These are phyloP conservation scores for Heteromeles arbutifolia DNA, from an alignment of 306 rosid species.

Conservation along the genomic window DNA sequence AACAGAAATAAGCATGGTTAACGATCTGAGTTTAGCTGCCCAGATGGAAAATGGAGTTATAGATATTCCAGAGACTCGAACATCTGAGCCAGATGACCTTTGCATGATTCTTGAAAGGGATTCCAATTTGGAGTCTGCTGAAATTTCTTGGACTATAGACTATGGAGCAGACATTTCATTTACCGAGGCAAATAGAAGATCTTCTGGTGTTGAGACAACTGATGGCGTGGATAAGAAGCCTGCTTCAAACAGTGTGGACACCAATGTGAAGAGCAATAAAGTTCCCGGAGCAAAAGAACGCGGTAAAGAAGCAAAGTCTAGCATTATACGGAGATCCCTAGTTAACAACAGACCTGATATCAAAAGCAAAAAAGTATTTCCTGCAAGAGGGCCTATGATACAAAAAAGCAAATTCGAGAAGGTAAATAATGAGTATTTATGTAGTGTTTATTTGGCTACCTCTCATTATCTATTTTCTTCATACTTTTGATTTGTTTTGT, in stretches of 20 bases:
- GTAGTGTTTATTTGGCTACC: slow-evolving; percentile 1
- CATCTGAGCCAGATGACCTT: slow-evolving; percentile 44
- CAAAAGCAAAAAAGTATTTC: slow-evolving; percentile 10
- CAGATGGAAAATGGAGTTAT: slow-evolving; percentile 17
- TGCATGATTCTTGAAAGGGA: slow-evolving; percentile 32
- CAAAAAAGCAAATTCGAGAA: slow-evolving; percentile 55
- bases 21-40: slow-evolving; percentile 34
- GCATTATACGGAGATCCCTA: background rate
- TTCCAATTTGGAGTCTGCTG: slow-evolving; percentile 27
- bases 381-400: slow-evolving; percentile 34
- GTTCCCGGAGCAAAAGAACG: slow-evolving; percentile 28
- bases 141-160: slow-evolving; percentile 38
- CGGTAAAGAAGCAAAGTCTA: background rate
- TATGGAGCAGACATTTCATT: slow-evolving; percentile 41
- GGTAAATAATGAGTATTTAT: slow-evolving; percentile 26
- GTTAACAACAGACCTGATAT: slow-evolving; percentile 2
- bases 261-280: slow-evolving; percentile 24
- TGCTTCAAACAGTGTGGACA: slow-evolving; percentile 27
- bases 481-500: background rate
- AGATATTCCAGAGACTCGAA: slow-evolving; percentile 12
- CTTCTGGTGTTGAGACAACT: slow-evolving; percentile 29
- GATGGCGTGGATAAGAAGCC: slow-evolving; percentile 25
- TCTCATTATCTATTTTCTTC: background rate
- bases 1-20: slow-evolving; percentile 36
- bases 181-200: slow-evolving; percentile 28